Evolutionary conservation across 2,329 filamentous ascomycete species (phyloP), one percentile per base, ranked within the genome.

Genomic region (Aspergillus hiratsukae): DNA sequence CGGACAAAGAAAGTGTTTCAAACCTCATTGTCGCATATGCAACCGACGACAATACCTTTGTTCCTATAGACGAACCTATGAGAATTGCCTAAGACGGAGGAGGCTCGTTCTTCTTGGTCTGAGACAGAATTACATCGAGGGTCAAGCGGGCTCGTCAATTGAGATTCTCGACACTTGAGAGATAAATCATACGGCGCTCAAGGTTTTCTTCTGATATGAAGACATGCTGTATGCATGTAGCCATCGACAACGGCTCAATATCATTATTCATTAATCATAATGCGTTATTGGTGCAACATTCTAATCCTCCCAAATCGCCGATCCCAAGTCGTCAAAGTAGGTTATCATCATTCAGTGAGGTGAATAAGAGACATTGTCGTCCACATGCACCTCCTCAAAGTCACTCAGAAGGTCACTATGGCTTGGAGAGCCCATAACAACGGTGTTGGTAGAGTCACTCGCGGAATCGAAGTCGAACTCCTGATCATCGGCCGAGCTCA

Each of bases 381-480:
- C 51, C 46, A 56, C 35, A 25, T 55, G 35, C 17, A 58, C 43
- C 35, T 58, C 46, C 28, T 64, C 59, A 21, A 63, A 52, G 27
- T 63, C 61, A 37, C 58, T 63, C 23, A 46, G 40, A 21, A 25
- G 51, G 41, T 54, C 60, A 10, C 53, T 54, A 9, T 53, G 46
- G 14, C 45, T 48, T 10, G 49, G 28, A 8, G 61, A 54, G 11
- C 28, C 61, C 53, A 60, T 51, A n/a, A 61, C 48, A 48, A 64
- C 54, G 8, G 65, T 68, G 27, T 52, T 61, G 45, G 53, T 54
- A 27, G 63, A 62, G 11, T 66, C 63, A 41, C 69, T 69, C 10
- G 61, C 57, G 3, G 52, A 52, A 11, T 59, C 60, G 25, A 61
- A 55, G 5, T 58, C 56, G 14, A 56, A 49, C 21, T 62, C 58